Base-by-base conservation (phyloP, 1,284 basidiomycete species). In the Tranzscheliella williamsii region DNA sequence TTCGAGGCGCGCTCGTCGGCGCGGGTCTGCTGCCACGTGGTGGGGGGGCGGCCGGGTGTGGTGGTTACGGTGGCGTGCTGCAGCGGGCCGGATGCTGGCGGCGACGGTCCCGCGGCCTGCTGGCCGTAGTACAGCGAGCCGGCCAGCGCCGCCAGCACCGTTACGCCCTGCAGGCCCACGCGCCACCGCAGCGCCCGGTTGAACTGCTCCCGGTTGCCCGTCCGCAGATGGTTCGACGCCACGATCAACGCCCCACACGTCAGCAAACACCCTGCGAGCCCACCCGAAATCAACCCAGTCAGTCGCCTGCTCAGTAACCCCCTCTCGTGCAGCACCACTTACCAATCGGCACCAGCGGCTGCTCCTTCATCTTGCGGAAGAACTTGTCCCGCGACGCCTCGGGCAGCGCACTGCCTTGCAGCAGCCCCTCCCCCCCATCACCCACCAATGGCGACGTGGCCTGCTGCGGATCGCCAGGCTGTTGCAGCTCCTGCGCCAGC, bases 261-360 rank as follows among this genome's bases (percentile, higher is more conserved):
- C 3, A 72, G 46, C 4, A 75, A 33, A 2, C 69, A 73, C 17
- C 76, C 75, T 76, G 38, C 3, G 9, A n/a, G n/a, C n/a, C n/a
- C n/a, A n/a, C n/a, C n/a, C n/a, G n/a, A n/a, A n/a, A n/a, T n/a
- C n/a, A n/a, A n/a, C n/a, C n/a, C n/a, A n/a, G n/a, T n/a, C n/a
- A n/a, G n/a, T n/a, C n/a, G n/a, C n/a, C n/a, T n/a, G n/a, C n/a
- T n/a, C n/a, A n/a, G n/a, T n/a, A n/a, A n/a, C n/a, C n/a, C n/a
- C n/a, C n/a, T n/a, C n/a, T n/a, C n/a, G 11, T 29, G 27, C 27
- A 29, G 27, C 1, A 17, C 23, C 3, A 58, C 67, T 48, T 41
- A 75, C 73, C 75, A 20, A 78, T 67, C 2, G 76, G 76, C 8
- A 78, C 67, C 3, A 77, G 48, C 4, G 76, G 76, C 38, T 78